phyloP scores from a whole-genome alignment of 768 basidiomycete species.

The Russula earlei region DNA sequence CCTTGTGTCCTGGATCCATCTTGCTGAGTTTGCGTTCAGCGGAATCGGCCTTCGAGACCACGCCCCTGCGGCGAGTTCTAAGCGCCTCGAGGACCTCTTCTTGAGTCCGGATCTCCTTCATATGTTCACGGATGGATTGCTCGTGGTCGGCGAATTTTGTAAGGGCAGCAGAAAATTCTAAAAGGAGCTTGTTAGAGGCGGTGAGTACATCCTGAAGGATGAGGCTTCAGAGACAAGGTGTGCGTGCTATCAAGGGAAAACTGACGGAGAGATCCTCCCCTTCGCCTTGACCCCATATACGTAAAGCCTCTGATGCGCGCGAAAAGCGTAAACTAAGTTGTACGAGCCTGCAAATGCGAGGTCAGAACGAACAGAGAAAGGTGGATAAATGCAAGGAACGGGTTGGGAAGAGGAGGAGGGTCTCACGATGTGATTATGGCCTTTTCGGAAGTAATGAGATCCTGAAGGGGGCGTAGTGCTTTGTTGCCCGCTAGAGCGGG shows the following conservation, averaged over 20 bases:
- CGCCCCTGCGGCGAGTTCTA: conserved; percentile 54
- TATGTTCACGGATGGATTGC: conserved; percentile 53
- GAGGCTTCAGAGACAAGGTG: background rate
- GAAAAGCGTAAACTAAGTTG: conserved; percentile 54
- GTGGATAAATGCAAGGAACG: conserved; percentile 2
- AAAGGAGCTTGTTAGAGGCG: conserved; percentile 57
- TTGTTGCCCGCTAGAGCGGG: conserved; percentile 63
- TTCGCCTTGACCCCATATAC: conserved; percentile 66
- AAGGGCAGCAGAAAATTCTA: conserved; percentile 58
- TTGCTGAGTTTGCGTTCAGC: conserved; percentile 85
- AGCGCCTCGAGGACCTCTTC: conserved; percentile 80
- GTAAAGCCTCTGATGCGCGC: conserved; percentile 64
- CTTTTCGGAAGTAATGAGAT: conserved; percentile 87
- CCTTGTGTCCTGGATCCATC: conserved; percentile 88
- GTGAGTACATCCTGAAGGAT: conserved; percentile 56
- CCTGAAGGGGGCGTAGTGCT: conserved; percentile 75
- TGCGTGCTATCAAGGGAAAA: conserved; percentile 4
- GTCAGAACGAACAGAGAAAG: background rate
- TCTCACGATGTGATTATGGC: conserved; percentile 63
- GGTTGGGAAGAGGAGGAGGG: background rate
- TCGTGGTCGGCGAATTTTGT: conserved; percentile 64
- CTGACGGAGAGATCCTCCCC: conserved; percentile 75
- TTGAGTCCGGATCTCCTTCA: conserved; percentile 74
- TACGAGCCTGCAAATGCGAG: conserved; percentile 38
- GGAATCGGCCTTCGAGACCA: conserved; percentile 63